phyloP scores from a whole-genome alignment of 140 eudicot genomes.

The Stevia rebaudiana region DNA sequence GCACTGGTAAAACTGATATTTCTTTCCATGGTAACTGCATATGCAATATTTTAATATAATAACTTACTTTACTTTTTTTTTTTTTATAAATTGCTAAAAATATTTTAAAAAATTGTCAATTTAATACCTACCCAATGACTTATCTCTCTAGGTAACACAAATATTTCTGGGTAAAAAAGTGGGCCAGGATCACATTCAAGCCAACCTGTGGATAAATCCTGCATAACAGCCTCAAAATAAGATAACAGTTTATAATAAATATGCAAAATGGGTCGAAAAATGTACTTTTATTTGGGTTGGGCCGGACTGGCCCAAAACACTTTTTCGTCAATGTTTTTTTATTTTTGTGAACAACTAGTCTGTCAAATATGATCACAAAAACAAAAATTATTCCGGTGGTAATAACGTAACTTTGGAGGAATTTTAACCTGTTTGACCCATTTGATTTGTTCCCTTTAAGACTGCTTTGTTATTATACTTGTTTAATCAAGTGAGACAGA shows the following conservation, averaged over 20 bases:
- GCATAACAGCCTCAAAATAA: constrained; percentile 23
- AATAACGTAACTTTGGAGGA: background rate
- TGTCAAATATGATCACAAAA: background rate
- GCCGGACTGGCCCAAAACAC: background rate
- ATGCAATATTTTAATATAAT: constrained; percentile 7
- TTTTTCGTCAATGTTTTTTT: background rate
- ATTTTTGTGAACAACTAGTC: background rate
- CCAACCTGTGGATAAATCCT: constrained; percentile 87
- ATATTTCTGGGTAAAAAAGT: constrained; percentile 56
- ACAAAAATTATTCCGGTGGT: background rate
- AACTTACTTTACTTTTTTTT: background rate
- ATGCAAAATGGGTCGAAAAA: background rate
- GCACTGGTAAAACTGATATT: constrained; percentile 54
- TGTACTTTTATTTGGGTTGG: background rate
- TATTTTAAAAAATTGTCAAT: background rate
- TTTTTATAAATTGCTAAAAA: background rate
- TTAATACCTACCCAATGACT: constrained; percentile 39
- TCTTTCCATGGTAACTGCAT: constrained; percentile 67
- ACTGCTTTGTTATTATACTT: background rate
- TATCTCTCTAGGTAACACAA: constrained; percentile 39
- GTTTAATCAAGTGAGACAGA: background rate
- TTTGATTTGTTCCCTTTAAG: background rate
- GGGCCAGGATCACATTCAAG: constrained; percentile 91
- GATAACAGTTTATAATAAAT: background rate
- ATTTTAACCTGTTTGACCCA: background rate